Evolutionary conservation across 768 basidiomycete species (phyloP), one percentile per base, ranked within the genome.

Genomic region (Clathrus columnatus): DNA sequence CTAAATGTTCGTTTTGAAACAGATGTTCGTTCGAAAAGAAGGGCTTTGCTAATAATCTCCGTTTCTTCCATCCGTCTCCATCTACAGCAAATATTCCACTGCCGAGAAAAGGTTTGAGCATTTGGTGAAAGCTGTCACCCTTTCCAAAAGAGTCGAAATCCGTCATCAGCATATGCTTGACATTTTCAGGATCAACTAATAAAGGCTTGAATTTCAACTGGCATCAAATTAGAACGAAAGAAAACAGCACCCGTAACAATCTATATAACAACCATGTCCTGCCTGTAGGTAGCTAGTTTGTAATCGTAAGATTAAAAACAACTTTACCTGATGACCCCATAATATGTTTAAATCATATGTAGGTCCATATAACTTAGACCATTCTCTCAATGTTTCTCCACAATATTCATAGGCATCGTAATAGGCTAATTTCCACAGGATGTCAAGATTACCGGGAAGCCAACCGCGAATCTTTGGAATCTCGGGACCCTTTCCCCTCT

Each of bases 341-440:
- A 66, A 63, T 21, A 66, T 65, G 36, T 56, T 55, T 56, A 66
- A 61, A 50, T 66, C 63, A 48, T 57, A 65, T 41, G 65, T 66
- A 28, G 65, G 61, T 4, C 63, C 62, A 51, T 56, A 64, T 53
- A 46, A 36, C 36, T 59, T 43, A 23, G 59, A 57, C 60, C 62
- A 60, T 21, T 57, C 50, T 23, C 60, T 44, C 8, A 64, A 56
- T 11, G 56, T 62, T 29, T 63, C 63, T 4, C 57, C 63, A 43
- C 59, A 55, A 45, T 62, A 65, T 18, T 61, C 63, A 4, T 54
- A 27, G 4, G 52, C 23, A 14, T 61, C 63, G 17, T 46, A 48
- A 28, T 47, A 43, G 11, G 62, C 59, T n/a, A 62, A 54, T 18
- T 54, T 48, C 29, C 58, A 49, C 29, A 62, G 50, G 24, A 66